Percentiles rank a stretch among this genome's conserved stretches.
phyloP scores from a whole-genome alignment of 1,284 basidiomycete genomes.

The Trametes hirsuta region DNA sequence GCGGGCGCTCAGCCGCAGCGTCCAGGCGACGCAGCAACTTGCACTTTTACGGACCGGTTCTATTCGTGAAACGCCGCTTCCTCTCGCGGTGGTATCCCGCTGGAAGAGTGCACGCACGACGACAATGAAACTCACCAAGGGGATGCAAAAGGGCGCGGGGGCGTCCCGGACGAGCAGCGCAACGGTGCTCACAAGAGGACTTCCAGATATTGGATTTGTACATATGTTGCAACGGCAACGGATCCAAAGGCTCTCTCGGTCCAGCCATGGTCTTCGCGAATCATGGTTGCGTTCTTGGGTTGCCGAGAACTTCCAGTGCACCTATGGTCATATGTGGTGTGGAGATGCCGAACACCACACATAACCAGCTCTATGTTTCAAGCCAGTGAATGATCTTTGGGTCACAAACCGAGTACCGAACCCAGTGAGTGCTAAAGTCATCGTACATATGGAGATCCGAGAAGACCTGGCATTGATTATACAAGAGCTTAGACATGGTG shows the following conservation, averaged over 20 bases:
- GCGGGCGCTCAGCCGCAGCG: background rate
- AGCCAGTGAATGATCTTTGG: background rate
- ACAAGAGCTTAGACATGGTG: constrained; percentile 20
- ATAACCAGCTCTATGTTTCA: background rate
- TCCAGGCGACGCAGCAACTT: background rate
- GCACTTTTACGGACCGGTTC: too few species aligned
- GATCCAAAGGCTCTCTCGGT: too few species aligned
- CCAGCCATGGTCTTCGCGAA: background rate
- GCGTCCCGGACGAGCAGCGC: too few species aligned
- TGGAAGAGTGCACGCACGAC: too few species aligned
- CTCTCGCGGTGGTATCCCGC: too few species aligned
- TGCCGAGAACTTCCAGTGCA: background rate
- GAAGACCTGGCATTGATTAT: background rate
- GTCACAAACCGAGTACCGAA: background rate
- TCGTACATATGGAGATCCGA: background rate
- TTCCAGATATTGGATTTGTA: too few species aligned
- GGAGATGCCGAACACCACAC: background rate
- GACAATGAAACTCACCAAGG: too few species aligned
- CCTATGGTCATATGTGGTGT: background rate
- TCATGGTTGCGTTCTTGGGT: background rate
- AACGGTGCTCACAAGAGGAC: too few species aligned
- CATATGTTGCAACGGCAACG: too few species aligned
- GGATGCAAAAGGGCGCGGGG: too few species aligned
- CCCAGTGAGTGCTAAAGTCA: background rate
- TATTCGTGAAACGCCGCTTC: too few species aligned